A percentile compares a stretch with the other conserved stretches of the same genome.
Evolutionary conservation across 1,284 basidiomycete species (phyloP).

Genomic region (Ceratobasidium sp.): DNA sequence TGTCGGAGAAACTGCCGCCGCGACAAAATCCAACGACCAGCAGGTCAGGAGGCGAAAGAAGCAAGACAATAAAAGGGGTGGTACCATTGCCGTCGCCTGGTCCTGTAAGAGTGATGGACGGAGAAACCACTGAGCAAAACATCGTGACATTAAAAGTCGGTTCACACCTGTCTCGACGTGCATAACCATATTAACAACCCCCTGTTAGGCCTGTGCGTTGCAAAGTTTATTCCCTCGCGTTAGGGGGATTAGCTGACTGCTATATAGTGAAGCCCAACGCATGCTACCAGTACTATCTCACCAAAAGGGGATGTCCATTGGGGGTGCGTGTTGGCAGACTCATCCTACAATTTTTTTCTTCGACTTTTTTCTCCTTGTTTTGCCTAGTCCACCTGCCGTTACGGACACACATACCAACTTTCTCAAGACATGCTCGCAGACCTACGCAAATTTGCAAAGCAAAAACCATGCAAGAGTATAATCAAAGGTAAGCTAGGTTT

Average conservation of each 20-base stretch:
- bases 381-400: conserved; percentile 56
- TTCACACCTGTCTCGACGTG: neutral
- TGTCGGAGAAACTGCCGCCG: conserved; percentile 61
- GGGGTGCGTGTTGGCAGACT: conserved; percentile 23
- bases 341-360: too few relatives aligned
- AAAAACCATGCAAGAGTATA: conserved; percentile 56
- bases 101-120: neutral
- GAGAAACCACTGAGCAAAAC: neutral
- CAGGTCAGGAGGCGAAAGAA: conserved; percentile 8
- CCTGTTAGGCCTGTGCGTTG: conserved; percentile 20
- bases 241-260: neutral
- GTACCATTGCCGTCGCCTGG: neutral
- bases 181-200: neutral
- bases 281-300: conserved; percentile 60
- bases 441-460: conserved; percentile 57
- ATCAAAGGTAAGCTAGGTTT: conserved; percentile 53
- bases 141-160: neutral
- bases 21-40: neutral
- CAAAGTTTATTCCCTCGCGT: neutral
- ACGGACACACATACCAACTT: conserved; percentile 58
- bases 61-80: neutral
- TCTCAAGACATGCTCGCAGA: conserved; percentile 54
- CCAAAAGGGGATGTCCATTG: conserved; percentile 52
- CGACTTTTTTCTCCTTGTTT: neutral
- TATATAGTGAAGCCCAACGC: conserved; percentile 56